Conservation (phyloP, 805 yeast genomes). For the Babjeviella inositovora region DNA sequence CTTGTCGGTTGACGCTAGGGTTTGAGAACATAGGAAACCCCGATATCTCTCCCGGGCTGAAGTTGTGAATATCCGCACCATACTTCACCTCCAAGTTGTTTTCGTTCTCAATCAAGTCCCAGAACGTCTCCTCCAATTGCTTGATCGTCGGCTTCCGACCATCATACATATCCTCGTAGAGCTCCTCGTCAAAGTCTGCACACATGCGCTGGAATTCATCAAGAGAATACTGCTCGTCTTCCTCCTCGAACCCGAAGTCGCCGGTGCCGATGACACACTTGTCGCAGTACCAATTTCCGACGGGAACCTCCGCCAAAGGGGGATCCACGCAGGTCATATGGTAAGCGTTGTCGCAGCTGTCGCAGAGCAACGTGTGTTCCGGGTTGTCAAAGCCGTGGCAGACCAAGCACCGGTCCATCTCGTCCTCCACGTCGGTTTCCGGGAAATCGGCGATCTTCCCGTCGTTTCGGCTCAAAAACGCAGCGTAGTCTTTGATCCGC, state of each 20-base stretch:
- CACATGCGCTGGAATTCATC: constrained; percentile 45
- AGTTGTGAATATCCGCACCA: constrained; percentile 76
- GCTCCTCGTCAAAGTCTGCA: constrained; percentile 23
- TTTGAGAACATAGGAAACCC: constrained; percentile 48
- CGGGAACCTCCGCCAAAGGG: constrained; percentile 32
- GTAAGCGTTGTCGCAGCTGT: constrained; percentile 55
- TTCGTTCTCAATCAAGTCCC: constrained; percentile 31
- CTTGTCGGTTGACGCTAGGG: constrained; percentile 6
- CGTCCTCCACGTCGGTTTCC: constrained; percentile 8
- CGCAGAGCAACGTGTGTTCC: constrained; percentile 40
- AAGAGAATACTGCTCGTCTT: constrained; percentile 34
- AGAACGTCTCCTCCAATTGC: constrained; percentile 45
- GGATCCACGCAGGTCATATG: constrained; percentile 58
- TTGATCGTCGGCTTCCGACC: constrained; percentile 18
- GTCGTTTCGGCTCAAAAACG: constrained; percentile 11
- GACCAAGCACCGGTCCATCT: constrained; percentile 22
- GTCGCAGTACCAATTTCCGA: constrained; percentile 66
- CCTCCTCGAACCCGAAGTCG: constrained; percentile 76
- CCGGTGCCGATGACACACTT: constrained; percentile 78
- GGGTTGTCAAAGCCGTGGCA: constrained; percentile 32
- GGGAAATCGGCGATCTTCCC: constrained; percentile 2
- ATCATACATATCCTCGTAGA: constrained; percentile 16
- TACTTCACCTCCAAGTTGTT: constrained; percentile 50
- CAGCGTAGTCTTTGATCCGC: constrained; percentile 12
- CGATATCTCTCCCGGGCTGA: constrained; percentile 45